Evolutionary conservation across 2,329 filamentous ascomycete species (phyloP), one percentile per base, ranked within the genome.

Genomic region (Bipolaris cookei): DNA sequence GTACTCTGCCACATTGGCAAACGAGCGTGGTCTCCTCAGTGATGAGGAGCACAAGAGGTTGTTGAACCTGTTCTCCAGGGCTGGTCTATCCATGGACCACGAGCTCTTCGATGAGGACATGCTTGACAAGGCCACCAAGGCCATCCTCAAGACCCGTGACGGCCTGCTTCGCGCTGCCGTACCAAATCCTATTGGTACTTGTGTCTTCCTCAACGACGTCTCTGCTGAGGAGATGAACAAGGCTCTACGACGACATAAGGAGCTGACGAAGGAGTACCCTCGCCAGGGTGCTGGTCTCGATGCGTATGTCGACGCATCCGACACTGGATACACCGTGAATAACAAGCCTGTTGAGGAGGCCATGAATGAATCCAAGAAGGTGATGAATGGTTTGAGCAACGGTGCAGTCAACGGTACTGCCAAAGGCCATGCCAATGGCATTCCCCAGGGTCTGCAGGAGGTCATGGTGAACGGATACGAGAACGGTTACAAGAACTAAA

Each of bases 81-180:
- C 87, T 5, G 88, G 89, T 18, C 81, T 91, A 0, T 87, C 87
- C 18, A 90, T 91, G 81, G 88, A 91, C 58, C 88, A 91, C 67
- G 80, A 83, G 6, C 79, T 88, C 35, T 91, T 90, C 68, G 83
- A 90, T 64, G 86, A 87, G 51, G 80, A 84, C 0, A 81, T 90
- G 23, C 82, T 91, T 8, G 84, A 87, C 49, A 85, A 85, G 66
- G 88, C 82, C 2, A 91, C 88, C 1, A 78, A 84, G 13, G 88
- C 88, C 11, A 91, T 91, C 60, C 77, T 91, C 47, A 89, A 88
- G 79, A 91, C 88, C 0, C 82, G 89, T 11, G 88, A 91, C 61
- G 88, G 88, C 32, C 80, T 84, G 68, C 80, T 91, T 8, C 83
- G 88, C 37, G 86, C 88, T 32, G 88, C 88, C 3, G 87, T 91